These are phyloP conservation scores for Chrysoporthe austroafricana DNA, from an alignment of 2,329 filamentous ascomycete genomes.

Conservation along the genomic window DNA sequence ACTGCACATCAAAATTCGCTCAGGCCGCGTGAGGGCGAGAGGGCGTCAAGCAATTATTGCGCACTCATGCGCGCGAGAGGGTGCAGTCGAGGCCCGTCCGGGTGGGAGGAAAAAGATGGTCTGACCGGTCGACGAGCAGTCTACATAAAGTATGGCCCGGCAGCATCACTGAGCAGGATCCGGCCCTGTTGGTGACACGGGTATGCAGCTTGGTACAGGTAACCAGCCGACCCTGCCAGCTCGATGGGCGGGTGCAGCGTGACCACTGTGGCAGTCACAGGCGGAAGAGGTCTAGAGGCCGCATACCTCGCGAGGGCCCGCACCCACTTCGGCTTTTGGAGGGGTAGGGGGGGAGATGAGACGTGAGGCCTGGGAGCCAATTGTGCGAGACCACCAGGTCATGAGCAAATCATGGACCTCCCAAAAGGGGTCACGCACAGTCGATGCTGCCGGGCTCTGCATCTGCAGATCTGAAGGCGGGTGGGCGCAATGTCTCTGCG, in stretches of 20 bases:
- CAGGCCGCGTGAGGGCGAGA: constrained; percentile 15
- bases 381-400: constrained; percentile 22
- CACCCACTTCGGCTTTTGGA: constrained; percentile 28
- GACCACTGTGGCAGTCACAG: constrained; percentile 2
- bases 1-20: constrained; percentile 15
- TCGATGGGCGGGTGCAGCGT: constrained; percentile 7
- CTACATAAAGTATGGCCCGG: constrained; percentile 2
- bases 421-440: constrained; percentile 27
- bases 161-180: not conserved
- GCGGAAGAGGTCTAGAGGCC: constrained; percentile 1
- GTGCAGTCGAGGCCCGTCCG: constrained; percentile 11
- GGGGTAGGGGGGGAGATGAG: constrained; percentile 16
- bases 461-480: constrained; percentile 23
- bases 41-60: constrained; percentile 24
- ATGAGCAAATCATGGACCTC: constrained; percentile 25
- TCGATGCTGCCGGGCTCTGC: constrained; percentile 22
- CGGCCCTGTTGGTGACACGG: constrained; percentile 12
- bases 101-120: not conserved
- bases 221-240: not conserved
- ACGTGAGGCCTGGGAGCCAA: constrained; percentile 21
- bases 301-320: constrained; percentile 23
- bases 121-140: constrained; percentile 8
- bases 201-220: constrained; percentile 13
- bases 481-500: not conserved
- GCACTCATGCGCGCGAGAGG: constrained; percentile 15